Base-by-base conservation (phyloP, 495 filamentous ascomycete species). In the Penicillium cosmopolitanum region DNA sequence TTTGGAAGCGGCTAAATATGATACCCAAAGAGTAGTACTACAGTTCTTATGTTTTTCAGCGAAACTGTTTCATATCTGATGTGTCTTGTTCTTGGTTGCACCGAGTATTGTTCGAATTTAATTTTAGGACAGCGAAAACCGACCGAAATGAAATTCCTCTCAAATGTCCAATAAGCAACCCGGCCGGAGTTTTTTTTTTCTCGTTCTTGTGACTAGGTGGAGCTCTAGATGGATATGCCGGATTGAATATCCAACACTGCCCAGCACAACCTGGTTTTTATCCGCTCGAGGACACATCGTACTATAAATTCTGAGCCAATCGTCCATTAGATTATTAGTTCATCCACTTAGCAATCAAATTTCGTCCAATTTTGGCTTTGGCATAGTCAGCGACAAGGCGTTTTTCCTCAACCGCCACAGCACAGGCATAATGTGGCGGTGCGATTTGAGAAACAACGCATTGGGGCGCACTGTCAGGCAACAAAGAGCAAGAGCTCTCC, bases 1-100 rank as follows among this genome's bases (percentile, higher is more conserved):
- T 61, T 55, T 51, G 58, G 58, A 19, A 48, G 46, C 21, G 46
- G 25, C 46, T 23, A 38, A 56, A 33, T 56, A 18, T 44, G 10
- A 16, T 33, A 18, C 28, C 42, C 42, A 38, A n/a, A 38, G 15
- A n/a, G 15, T 12, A 38, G n/a, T n/a, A n/a, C n/a, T n/a, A n/a
- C n/a, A n/a, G 15, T 12, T 38, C 0, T 38, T 38, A 10, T 12
- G 11, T 38, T 38, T 38, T 5, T 38, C 10, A 9, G n/a, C 28
- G 25, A 31, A 31, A 6, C 28, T 31, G 28, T 31, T 31, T 31
- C 28, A 31, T 3, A 31, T 8, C 28, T 31, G 4, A 31, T 31
- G 28, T 8, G 5, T 9, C 15, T 38, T 38, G 36, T 13, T 38
- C 36, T 38, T 38, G 4, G 10, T 38, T 38, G 11, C 12, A 38